Percentiles rank a stretch among this genome's conserved stretches.
These are phyloP conservation scores for Pseudodiploospora longispora DNA, from an alignment of 2,329 filamentous ascomycete species.

Conservation along the genomic window DNA sequence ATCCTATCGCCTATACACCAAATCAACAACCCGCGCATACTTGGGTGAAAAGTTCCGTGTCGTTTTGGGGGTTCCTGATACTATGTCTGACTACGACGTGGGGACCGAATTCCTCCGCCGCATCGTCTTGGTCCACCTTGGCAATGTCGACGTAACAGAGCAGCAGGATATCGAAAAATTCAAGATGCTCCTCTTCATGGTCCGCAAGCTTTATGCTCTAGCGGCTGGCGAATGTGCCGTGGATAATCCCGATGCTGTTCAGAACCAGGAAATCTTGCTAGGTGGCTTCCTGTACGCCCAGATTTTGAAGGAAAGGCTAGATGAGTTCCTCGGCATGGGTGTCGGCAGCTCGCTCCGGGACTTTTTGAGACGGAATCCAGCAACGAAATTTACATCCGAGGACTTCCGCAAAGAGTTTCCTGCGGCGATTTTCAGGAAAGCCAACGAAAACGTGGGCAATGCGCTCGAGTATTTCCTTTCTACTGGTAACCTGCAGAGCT, in stretches of 20 bases:
- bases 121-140: constrained; percentile 86
- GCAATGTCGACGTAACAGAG: constrained; percentile 75
- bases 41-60: constrained; percentile 86
- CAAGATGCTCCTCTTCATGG: constrained; percentile 90
- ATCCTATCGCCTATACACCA: constrained; percentile 74
- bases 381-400: constrained; percentile 67
- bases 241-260: constrained; percentile 93
- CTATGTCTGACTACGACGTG: constrained; percentile 78
- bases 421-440: constrained; percentile 66
- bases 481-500: constrained; percentile 86
- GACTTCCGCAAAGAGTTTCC: constrained; percentile 76
- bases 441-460: constrained; percentile 82
- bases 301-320: constrained; percentile 89
- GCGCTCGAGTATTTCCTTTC: constrained; percentile 92
- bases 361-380: constrained; percentile 46
- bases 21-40: constrained; percentile 73
- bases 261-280: constrained; percentile 90
- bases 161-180: constrained; percentile 88
- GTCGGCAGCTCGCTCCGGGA: constrained; percentile 48
- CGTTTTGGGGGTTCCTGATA: constrained; percentile 75
- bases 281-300: constrained; percentile 91
- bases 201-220: constrained; percentile 86
- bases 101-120: constrained; percentile 86
- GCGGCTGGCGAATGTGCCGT: constrained; percentile 87
- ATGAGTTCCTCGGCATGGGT: constrained; percentile 66